phyloP scores from a whole-genome alignment of 1,284 basidiomycete genomes.

The Coniophora puteana region DNA sequence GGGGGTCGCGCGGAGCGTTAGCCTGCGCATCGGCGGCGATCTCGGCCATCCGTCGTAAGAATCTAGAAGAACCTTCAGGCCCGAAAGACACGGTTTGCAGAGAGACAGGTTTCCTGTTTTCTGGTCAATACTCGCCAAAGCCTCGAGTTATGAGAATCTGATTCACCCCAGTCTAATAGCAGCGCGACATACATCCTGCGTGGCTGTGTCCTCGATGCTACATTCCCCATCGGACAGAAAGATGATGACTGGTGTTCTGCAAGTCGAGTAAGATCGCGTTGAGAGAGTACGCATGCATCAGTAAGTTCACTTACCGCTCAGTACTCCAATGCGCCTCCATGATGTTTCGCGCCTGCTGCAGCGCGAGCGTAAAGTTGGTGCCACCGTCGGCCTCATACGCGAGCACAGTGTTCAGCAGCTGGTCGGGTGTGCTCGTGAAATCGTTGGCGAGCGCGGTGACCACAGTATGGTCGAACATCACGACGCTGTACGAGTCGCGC shows the following conservation, averaged over 20 bases:
- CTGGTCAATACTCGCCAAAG: not conserved
- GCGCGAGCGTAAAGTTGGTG: constrained; percentile 46
- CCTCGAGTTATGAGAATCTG: too few relatives aligned
- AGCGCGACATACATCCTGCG: constrained; percentile 44
- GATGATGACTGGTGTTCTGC: constrained; percentile 55
- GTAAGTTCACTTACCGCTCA: constrained; percentile 38
- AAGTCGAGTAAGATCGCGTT: not conserved
- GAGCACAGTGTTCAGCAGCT: constrained; percentile 41
- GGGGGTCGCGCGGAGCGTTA: constrained; percentile 41
- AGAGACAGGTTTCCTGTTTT: constrained; percentile 48
- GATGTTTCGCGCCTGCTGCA: constrained; percentile 31
- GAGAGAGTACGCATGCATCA: too few relatives aligned
- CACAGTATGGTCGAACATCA: constrained; percentile 42
- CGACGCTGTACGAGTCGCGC: constrained; percentile 55
- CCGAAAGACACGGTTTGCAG: constrained; percentile 63
- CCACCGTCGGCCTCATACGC: constrained; percentile 30
- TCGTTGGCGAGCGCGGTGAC: constrained; percentile 39
- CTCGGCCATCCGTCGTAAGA: constrained; percentile 48
- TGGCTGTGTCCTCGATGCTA: constrained; percentile 31
- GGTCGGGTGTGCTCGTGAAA: constrained; percentile 42
- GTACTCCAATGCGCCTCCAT: constrained; percentile 53
- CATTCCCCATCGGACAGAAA: constrained; percentile 63
- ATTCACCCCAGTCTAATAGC: constrained; percentile 48
- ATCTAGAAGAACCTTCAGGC: constrained; percentile 23
- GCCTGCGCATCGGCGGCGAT: constrained; percentile 49